These are phyloP conservation scores for Ceratobasidium sp. DNA, from an alignment of 1,284 basidiomycete genomes.

Conservation along the genomic window DNA sequence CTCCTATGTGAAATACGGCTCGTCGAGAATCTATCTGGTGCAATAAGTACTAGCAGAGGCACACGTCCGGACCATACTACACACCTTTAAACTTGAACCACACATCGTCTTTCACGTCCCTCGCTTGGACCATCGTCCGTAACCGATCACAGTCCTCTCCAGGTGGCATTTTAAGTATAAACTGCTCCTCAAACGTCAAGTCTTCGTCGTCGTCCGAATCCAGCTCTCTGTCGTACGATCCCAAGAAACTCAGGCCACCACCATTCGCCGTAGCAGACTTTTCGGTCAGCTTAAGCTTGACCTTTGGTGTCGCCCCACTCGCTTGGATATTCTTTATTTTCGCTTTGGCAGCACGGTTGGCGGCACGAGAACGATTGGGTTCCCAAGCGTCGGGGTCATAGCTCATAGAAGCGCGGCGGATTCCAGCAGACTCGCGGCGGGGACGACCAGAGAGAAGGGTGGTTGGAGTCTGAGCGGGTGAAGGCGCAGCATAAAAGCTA, in stretches of 20 bases:
- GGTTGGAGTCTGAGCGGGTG: conserved; percentile 32
- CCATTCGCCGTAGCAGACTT: conserved; percentile 72
- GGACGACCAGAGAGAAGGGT: conserved; percentile 39
- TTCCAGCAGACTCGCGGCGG: conserved; percentile 39
- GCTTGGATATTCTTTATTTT: conserved; percentile 46
- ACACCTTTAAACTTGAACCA: conserved; percentile 99
- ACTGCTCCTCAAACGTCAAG: conserved; percentile 96
- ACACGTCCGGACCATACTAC: conserved; percentile 44
- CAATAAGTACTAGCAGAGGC: neutral
- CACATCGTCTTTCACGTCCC: conserved; percentile 83
- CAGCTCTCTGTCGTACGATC: conserved; percentile 89
- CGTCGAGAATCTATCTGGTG: conserved; percentile 78
- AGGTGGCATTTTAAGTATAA: conserved; percentile 88
- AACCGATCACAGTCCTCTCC: conserved; percentile 81
- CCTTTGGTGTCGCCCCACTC: conserved; percentile 63
- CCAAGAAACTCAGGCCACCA: conserved; percentile 81
- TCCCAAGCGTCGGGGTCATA: conserved; percentile 40
- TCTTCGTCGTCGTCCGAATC: conserved; percentile 90
- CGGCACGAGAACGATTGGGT: conserved; percentile 35
- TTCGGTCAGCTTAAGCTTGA: conserved; percentile 83
- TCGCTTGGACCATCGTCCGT: conserved; percentile 77
- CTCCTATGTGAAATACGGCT: conserved; percentile 87
- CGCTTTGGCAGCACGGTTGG: conserved; percentile 46
- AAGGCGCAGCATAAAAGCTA: conserved; percentile 32
- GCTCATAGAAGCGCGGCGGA: conserved; percentile 34